phyloP scores from a whole-genome alignment of 768 basidiomycete species.

The Lactarius quietus region DNA sequence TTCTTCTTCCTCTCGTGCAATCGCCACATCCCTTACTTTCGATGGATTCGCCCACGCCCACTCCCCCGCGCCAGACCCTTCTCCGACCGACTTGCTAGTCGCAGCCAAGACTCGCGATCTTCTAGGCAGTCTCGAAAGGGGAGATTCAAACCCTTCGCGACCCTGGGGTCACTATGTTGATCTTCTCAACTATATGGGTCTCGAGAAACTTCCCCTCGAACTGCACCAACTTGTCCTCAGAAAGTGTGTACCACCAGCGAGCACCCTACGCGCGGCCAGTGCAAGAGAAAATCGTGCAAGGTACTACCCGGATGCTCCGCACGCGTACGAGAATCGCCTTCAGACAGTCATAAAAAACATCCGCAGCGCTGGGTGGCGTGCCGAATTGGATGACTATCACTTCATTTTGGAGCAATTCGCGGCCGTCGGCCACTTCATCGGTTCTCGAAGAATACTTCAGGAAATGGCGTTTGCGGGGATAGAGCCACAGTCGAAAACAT shows the following conservation, averaged over 20 bases:
- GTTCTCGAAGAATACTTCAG: conserved; percentile 55
- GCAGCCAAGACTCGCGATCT: conserved; percentile 24
- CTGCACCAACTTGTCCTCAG: conserved; percentile 69
- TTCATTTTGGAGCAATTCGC: conserved; percentile 74
- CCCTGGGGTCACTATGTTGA: conserved; percentile 66
- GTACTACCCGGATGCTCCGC: conserved; percentile 38
- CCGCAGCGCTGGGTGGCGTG: conserved; percentile 45
- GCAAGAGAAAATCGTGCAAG: conserved; percentile 41
- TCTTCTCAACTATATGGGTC: conserved; percentile 47
- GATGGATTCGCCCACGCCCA: not conserved
- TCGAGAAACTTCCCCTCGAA: conserved; percentile 53
- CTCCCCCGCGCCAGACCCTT: conserved; percentile 1
- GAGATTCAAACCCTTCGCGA: conserved; percentile 37
- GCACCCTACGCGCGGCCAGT: conserved; percentile 44
- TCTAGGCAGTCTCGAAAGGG: conserved; percentile 18
- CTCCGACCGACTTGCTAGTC: conserved; percentile 22
- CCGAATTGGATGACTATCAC: conserved; percentile 62
- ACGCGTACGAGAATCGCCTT: conserved; percentile 64
- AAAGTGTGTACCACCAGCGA: conserved; percentile 51
- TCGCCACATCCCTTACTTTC: conserved; percentile 2
- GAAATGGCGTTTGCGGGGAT: conserved; percentile 50
- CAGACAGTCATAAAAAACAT: conserved; percentile 69
- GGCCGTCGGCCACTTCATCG: conserved; percentile 64
- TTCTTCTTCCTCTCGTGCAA: conserved; percentile 14
- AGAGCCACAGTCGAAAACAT: conserved; percentile 52